Percentiles rank a stretch among this genome's conserved stretches.
These are phyloP conservation scores for Linnemannia elongata DNA, from an alignment of 192 early-diverging fungal species.

Conservation along the genomic window DNA sequence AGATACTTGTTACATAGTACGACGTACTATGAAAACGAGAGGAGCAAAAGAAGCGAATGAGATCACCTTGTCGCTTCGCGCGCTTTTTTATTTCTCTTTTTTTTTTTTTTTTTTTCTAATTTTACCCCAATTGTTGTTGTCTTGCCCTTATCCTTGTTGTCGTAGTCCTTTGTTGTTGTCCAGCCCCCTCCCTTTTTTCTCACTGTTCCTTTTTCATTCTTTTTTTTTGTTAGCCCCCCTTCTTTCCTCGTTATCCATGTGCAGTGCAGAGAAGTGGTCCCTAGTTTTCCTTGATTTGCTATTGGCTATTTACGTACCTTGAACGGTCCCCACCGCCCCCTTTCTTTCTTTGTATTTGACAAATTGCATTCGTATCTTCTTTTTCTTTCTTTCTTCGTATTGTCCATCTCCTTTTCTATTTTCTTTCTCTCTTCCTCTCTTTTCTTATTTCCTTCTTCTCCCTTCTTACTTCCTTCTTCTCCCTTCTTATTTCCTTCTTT, in stretches of 20 bases:
- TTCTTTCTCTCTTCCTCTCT: neutral
- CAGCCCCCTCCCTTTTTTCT: neutral
- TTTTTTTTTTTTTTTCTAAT: neutral
- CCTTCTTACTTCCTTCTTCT: too few relatives aligned
- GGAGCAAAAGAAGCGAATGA: neutral
- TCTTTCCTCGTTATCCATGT: neutral
- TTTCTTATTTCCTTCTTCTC: neutral
- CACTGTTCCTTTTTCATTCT: neutral
- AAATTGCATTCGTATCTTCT: neutral
- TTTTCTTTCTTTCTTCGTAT: neutral
- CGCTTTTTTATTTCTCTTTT: too few relatives aligned
- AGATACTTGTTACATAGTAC: neutral
- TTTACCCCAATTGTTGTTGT: neutral
- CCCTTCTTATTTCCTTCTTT: neutral
- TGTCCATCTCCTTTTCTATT: conserved; percentile 3
- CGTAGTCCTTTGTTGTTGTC: neutral
- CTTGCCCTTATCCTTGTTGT: neutral
- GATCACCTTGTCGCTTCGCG: neutral
- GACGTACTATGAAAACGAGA: neutral
- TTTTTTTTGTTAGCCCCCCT: neutral
- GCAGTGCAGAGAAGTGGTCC: too few relatives aligned
- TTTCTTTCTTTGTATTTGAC: too few relatives aligned
- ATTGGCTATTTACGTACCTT: too few relatives aligned
- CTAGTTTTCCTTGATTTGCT: too few relatives aligned
- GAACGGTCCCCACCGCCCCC: too few relatives aligned